Conservation (phyloP, 2,329 filamentous ascomycete species). For the Cordyceps cateniannulata region DNA sequence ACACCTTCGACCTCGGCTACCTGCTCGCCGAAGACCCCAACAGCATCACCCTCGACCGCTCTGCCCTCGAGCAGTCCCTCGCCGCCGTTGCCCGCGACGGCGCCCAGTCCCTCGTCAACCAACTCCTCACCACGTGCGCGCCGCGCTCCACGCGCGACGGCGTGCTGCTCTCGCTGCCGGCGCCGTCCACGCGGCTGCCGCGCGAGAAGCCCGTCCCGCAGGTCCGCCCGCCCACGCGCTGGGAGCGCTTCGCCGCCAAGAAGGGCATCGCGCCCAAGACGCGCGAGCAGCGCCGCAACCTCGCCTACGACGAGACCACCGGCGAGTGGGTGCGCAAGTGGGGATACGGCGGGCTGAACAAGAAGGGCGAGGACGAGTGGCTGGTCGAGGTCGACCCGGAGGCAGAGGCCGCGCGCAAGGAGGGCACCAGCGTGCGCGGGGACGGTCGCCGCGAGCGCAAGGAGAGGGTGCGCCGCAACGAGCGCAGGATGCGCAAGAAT, state of each 20-base stretch:
- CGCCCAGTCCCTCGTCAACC: constrained; percentile 87
- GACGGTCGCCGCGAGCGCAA: constrained; percentile 58
- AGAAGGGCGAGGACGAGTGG: constrained; percentile 77
- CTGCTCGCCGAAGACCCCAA: constrained; percentile 84
- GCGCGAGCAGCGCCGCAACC: constrained; percentile 65
- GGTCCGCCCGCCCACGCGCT: constrained; percentile 79
- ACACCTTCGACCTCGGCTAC: constrained; percentile 87
- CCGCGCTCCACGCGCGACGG: constrained; percentile 63
- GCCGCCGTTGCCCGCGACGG: constrained; percentile 75
- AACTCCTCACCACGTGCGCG: constrained; percentile 82
- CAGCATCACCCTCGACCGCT: constrained; percentile 55
- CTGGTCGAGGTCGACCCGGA: constrained; percentile 85
- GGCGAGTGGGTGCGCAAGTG: constrained; percentile 91
- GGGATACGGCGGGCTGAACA: constrained; percentile 90
- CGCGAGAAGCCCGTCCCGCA: constrained; percentile 88
- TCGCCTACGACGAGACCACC: constrained; percentile 75
- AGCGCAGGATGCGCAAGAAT: constrained; percentile 64
- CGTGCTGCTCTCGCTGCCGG: constrained; percentile 74
- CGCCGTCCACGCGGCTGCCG: constrained; percentile 63
- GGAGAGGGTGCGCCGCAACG: constrained; percentile 66
- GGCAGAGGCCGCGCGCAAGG: constrained; percentile 56
- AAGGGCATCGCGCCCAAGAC: constrained; percentile 93
- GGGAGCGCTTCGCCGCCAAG: constrained; percentile 93
- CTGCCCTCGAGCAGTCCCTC: constrained; percentile 59
- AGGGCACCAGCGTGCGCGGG: constrained; percentile 54